phyloP scores from a whole-genome alignment of 2,329 filamentous ascomycete species.

The Apiospora rasikravindrae region DNA sequence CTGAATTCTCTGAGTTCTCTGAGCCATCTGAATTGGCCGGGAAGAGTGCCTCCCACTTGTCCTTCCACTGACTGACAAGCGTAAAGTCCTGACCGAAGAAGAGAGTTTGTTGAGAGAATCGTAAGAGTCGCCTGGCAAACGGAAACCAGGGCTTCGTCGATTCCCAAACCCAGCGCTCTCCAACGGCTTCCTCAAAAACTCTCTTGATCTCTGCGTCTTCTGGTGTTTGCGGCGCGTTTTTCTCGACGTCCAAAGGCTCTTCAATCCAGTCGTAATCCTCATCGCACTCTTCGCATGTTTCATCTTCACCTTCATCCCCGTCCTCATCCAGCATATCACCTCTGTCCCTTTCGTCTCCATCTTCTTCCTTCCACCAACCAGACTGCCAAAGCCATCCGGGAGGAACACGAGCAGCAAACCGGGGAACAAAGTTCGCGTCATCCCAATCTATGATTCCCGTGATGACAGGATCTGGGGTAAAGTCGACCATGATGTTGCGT shows the following conservation, averaged over 20 bases:
- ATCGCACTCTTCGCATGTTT: not conserved
- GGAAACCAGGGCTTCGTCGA: slow-evolving; percentile 1
- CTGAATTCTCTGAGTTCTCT: not conserved
- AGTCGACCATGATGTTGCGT: slow-evolving; percentile 28
- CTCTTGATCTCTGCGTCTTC: slow-evolving; percentile 25
- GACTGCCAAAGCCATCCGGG: not conserved
- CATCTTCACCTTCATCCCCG: not conserved
- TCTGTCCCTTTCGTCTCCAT: no score
- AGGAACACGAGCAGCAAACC: not conserved
- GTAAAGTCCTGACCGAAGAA: not conserved
- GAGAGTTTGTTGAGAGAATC: not conserved
- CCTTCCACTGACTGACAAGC: not conserved
- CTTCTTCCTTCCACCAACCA: not conserved
- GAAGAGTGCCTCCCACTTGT: not conserved
- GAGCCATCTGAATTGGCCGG: not conserved
- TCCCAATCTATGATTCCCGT: slow-evolving; percentile 26
- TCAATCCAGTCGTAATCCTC: not conserved
- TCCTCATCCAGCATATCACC: no score
- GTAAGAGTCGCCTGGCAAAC: slow-evolving; percentile 21
- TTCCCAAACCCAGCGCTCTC: slow-evolving; percentile 24
- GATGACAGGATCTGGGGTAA: slow-evolving; percentile 21
- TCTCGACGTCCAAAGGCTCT: not conserved
- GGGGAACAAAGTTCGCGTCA: not conserved
- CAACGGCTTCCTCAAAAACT: slow-evolving; percentile 22
- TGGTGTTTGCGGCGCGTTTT: not conserved